These are phyloP conservation scores for Erysimum cheiri DNA, from an alignment of 441 rosid genomes.

Conservation along the genomic window DNA sequence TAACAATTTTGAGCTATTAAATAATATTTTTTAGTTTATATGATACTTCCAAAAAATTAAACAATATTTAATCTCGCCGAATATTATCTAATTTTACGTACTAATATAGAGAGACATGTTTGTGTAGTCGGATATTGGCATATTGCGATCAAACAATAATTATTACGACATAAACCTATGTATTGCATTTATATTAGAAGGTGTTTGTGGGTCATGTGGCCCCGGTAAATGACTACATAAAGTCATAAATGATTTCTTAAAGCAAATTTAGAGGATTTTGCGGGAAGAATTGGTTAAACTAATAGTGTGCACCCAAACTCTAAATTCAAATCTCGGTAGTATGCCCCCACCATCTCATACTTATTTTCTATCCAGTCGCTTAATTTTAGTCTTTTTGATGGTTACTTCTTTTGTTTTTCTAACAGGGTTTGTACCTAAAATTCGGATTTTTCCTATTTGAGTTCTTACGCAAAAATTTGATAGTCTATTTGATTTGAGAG, in stretches of 20 bases:
- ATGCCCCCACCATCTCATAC: not conserved
- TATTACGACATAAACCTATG: not conserved
- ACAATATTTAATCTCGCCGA: not conserved
- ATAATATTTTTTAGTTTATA: not conserved
- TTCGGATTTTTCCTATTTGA: not conserved
- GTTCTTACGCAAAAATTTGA: not conserved
- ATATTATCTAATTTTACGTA: not conserved
- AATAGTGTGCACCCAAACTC: not conserved
- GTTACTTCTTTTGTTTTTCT: not conserved
- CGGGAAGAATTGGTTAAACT: not conserved
- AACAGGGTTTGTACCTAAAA: not conserved
- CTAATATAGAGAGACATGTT: not conserved
- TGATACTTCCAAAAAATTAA: not conserved
- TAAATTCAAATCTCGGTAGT: not conserved
- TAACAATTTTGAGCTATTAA: not conserved
- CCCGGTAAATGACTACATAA: not conserved
- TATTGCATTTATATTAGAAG: not conserved
- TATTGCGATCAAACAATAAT: not conserved
- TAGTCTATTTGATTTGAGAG: not conserved
- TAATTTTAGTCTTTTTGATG: not conserved
- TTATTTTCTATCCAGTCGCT: not conserved
- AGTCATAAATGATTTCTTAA: not conserved
- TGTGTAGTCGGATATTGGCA: not conserved
- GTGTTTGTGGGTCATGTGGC: conserved; percentile 3
- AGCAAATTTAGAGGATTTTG: not conserved